Base-by-base conservation (phyloP, 257 asterid species). In the Plantago ovata region DNA sequence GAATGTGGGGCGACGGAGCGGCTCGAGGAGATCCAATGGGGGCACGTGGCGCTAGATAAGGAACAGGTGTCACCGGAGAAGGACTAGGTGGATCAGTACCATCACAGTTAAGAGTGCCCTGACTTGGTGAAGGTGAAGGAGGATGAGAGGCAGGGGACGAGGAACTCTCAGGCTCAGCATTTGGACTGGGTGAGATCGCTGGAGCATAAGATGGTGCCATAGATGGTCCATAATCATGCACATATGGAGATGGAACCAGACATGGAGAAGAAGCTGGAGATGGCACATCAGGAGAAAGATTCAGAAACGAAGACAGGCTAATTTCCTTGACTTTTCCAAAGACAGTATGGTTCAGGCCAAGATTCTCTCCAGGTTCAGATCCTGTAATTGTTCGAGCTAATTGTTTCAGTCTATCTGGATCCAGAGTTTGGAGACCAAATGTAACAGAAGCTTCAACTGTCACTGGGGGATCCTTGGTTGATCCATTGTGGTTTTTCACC, bases 241-340 rank as follows among this genome's bases (percentile, higher is more conserved):
- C n/a, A n/a, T n/a, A n/a, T 13, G 69, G 47, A 56, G 66, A 57
- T 64, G 64, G 77, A 13, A 68, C 7, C 10, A 78, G 77, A 6
- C 82, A 38, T 10, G 85, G 80, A 1, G 81, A 21, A 12, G 92
- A 86, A 15, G 86, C 28, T 40, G 85, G 94, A 12, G 85, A 62
- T 53, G 70, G 58, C 45, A 77, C 72, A 13, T 63, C 65, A 55
- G 71, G 72, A 48, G 95, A 72, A 52, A 60, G 78, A 62, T 75
- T 77, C 43, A 84, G 77, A 69, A 61, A 74, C 53, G 95, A 79
- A 42, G 97, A 84, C 48, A 89, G 63, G 51, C 81, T 70, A 44
- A 89, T 73, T 73, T 80, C 90, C 76, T 84, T 86, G 58, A 86
- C 97, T 68, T 81, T 76, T 43, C 97, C 97, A 70, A 86, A 89